phyloP scores from a whole-genome alignment of 768 basidiomycete genomes.

The Leccinellum albellum region DNA sequence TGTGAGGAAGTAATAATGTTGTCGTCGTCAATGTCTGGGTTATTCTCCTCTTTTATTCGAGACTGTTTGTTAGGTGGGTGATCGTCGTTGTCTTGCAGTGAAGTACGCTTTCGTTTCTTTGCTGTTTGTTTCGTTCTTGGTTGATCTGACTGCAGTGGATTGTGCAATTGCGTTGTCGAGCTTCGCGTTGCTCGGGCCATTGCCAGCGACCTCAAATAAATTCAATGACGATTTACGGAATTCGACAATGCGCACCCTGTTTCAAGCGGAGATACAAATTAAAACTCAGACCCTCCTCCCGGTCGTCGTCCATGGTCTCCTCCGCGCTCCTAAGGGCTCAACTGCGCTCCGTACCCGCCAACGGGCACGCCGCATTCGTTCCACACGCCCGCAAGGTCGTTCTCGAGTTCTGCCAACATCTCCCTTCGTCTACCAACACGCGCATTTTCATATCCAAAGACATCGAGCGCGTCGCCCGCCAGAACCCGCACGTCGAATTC shows the following conservation, averaged over 20 bases:
- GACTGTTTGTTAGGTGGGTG: slow-evolving; percentile 48
- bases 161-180: slow-evolving; percentile 42
- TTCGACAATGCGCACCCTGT: slow-evolving; percentile 3
- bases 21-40: slow-evolving; percentile 21
- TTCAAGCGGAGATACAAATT: slow-evolving; percentile 16
- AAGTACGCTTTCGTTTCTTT: slow-evolving; percentile 70
- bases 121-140: slow-evolving; percentile 28
- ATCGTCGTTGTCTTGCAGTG: slow-evolving; percentile 40
- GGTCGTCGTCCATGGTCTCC: slow-evolving; percentile 27
- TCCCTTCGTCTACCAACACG: slow-evolving; percentile 70
- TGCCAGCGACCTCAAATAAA: slow-evolving; percentile 2
- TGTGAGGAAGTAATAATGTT: slow-evolving; percentile 15
- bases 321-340: slow-evolving; percentile 42
- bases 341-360: slow-evolving; percentile 59
- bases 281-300: slow-evolving; percentile 22
- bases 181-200: slow-evolving; percentile 79
- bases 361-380: slow-evolving; percentile 71
- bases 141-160: slow-evolving; percentile 32
- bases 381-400: slow-evolving; percentile 84
- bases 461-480: slow-evolving; percentile 59
- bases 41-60: slow-evolving; percentile 38
- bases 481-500: slow-evolving; percentile 81
- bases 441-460: slow-evolving; percentile 66
- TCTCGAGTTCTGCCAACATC: slow-evolving; percentile 83
- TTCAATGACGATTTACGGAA: slow-evolving; percentile 26